Evolutionary conservation across 805 yeast genomes (phyloP).

Genomic region (Teunomyces kruisii): DNA sequence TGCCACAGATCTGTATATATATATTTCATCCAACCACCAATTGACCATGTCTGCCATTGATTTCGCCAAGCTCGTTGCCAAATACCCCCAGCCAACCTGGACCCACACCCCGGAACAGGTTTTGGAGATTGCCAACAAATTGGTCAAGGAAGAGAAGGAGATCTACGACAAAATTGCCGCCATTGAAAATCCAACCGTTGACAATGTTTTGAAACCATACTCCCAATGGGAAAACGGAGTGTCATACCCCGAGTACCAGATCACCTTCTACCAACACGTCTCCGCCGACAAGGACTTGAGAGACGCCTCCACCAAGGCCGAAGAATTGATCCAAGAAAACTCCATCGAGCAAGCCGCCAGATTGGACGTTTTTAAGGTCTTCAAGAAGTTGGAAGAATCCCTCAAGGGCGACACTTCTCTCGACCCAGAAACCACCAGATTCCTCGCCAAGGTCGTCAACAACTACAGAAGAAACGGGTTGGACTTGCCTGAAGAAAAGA

Average conservation of each 20-base stretch:
- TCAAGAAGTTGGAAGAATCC: constrained; percentile 50
- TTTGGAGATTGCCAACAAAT: constrained; percentile 37
- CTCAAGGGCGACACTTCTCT: constrained; percentile 23
- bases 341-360: constrained; percentile 66
- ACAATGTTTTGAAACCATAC: constrained; percentile 53
- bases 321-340: constrained; percentile 53
- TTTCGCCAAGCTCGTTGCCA: constrained; percentile 4
- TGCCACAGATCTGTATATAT: neutral
- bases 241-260: constrained; percentile 45
- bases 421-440: constrained; percentile 57
- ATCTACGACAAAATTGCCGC: constrained; percentile 57
- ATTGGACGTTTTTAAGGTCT: constrained; percentile 59
- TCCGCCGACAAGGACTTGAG: constrained; percentile 63
- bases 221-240: constrained; percentile 52
- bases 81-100: constrained; percentile 42
- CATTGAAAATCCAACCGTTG: constrained; percentile 52
- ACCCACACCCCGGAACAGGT: constrained; percentile 54
- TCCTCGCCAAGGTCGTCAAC: constrained; percentile 54
- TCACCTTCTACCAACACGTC: constrained; percentile 73
- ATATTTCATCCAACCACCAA: neutral
- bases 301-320: constrained; percentile 68
- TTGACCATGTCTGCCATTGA: constrained; percentile 5
- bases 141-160: constrained; percentile 42
- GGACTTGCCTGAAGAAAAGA: constrained; percentile 52
- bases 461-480: constrained; percentile 70